Base-by-base conservation (phyloP, 2,329 filamentous ascomycete species). In the Exophiala aquamarina region DNA sequence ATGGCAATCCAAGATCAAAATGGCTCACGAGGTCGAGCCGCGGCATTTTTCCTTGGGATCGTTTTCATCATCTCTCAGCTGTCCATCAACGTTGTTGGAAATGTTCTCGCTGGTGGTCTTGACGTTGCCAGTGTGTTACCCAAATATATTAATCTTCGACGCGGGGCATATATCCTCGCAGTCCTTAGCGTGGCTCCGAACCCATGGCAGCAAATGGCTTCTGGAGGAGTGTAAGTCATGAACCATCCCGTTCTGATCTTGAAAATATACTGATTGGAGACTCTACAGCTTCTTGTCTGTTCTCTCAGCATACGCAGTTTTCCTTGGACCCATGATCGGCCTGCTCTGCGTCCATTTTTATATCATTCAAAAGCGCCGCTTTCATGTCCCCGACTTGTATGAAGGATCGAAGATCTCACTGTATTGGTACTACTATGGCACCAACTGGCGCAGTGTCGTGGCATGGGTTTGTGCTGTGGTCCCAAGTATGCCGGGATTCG, bases 131-230 rank as follows among this genome's bases (percentile, higher is more conserved):
- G 72, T 3, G 58, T 81, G 0, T 71, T 73, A 51, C 76, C 77
- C 1, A 68, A 67, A 33, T 80, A 72, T 54, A 70, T 82, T 61
- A 79, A 78, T 59, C 81, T 81, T 50, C 66, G 77, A 3, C 71
- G 78, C 4, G 79, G 79, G 1, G 68, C 70, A 1, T 76, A 76
- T 49, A 63, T 78, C 37, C 33, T 54, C 14, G 69, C 66, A 3
- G 63, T 72, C n/a, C n/a, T n/a, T n/a, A 26, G 23, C 6, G 23
- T 26, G 23, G 11, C 6, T 26, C 23, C 23, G 6, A 11, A 26
- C 23, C 23, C 23, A 26, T 11, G 11, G 11, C 6, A 26, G 23
- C 6, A 26, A 6, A 26, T 26, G 11, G 23, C 23, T 26, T 26
- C 11, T 11, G 11, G 6, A 11, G 23, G 23, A 6, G 6, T 26